Conservation (phyloP, 164 flowering plant species). For the Vitis rupestris region DNA sequence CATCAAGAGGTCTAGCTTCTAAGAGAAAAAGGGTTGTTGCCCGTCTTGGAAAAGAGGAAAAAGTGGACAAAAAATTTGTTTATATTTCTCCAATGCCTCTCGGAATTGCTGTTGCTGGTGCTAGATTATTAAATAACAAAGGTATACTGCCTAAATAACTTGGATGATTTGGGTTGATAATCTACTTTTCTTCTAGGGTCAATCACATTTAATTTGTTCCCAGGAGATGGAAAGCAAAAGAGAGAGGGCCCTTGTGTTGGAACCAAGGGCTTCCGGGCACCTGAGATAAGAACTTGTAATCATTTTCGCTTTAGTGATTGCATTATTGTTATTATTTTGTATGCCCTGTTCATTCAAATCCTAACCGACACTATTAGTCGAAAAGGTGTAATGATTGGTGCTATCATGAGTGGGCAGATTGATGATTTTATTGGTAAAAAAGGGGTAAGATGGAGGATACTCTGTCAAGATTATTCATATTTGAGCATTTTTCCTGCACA, state of each 20-base stretch:
- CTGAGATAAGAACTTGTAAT: slow-evolving; percentile 56
- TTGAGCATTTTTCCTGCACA: too few relatives aligned
- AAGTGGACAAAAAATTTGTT: slow-evolving; percentile 35
- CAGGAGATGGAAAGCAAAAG: slow-evolving; percentile 64
- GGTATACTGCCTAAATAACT: too few relatives aligned
- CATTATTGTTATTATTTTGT: background rate
- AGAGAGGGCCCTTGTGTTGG: slow-evolving; percentile 95
- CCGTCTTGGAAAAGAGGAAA: slow-evolving; percentile 28
- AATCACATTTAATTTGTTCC: slow-evolving; percentile 8
- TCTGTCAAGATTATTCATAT: background rate
- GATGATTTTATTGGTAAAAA: slow-evolving; percentile 62
- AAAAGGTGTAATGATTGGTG: slow-evolving; percentile 66
- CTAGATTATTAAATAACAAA: too few relatives aligned
- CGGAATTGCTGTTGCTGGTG: too few relatives aligned
- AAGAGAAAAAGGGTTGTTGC: slow-evolving; percentile 84
- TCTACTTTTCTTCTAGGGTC: too few relatives aligned
- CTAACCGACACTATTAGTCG: background rate
- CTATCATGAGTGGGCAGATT: slow-evolving; percentile 53
- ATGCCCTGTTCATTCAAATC: background rate
- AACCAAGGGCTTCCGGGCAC: slow-evolving; percentile 97
- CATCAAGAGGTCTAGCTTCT: slow-evolving; percentile 37
- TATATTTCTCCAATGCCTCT: too few relatives aligned
- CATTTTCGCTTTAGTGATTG: too few relatives aligned
- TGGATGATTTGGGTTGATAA: too few relatives aligned
- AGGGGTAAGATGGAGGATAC: slow-evolving; percentile 32